These are phyloP conservation scores for Ganoderma meredithae DNA, from an alignment of 1,284 basidiomycete genomes.

Conservation along the genomic window DNA sequence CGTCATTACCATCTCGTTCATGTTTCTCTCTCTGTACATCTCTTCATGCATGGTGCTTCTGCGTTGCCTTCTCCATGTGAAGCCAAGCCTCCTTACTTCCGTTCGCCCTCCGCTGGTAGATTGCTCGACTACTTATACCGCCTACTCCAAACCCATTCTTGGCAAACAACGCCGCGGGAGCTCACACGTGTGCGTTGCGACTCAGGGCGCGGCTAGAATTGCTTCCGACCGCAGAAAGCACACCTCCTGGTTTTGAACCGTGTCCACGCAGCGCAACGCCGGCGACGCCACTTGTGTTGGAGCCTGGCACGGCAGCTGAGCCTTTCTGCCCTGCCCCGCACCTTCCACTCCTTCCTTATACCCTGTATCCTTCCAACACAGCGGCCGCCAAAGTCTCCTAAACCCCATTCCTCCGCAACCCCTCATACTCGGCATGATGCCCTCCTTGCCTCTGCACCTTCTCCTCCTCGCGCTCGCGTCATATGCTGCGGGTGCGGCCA, in stretches of 20 bases:
- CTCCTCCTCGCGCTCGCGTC: conserved; percentile 10
- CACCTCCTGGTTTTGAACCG: too few relatives aligned
- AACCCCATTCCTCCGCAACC: background rate
- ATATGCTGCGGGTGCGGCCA: conserved; percentile 19
- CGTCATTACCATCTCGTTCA: background rate
- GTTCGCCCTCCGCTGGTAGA: background rate
- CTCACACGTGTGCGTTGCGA: background rate
- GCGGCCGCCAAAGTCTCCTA: background rate
- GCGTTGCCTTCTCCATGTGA: background rate
- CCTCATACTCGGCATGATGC: conserved; percentile 3
- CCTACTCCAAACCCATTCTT: background rate
- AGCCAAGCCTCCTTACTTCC: background rate
- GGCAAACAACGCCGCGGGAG: background rate
- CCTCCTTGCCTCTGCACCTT: conserved; percentile 2
- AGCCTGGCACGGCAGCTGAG: background rate
- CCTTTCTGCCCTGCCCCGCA: background rate
- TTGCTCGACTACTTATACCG: background rate
- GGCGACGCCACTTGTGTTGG: background rate
- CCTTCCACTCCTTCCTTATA: background rate
- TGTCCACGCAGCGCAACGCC: background rate
- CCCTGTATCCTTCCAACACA: background rate
- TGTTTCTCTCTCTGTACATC: background rate
- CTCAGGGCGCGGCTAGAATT: background rate
- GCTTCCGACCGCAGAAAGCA: background rate
- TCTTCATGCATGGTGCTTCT: background rate